Conservation (phyloP, 169 alveolate species). For the Haemoproteus tartakovskyi region DNA sequence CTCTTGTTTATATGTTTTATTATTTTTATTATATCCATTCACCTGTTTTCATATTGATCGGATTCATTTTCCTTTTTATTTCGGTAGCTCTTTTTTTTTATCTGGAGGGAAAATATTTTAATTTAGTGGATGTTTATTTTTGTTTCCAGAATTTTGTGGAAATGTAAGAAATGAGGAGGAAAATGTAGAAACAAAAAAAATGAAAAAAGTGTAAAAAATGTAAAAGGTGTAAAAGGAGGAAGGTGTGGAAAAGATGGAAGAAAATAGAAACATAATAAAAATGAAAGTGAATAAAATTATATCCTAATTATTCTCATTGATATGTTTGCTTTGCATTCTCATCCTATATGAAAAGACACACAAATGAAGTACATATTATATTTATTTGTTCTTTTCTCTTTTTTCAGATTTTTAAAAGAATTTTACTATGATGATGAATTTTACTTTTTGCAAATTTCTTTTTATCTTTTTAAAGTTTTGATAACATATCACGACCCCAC, state of each 20-base stretch:
- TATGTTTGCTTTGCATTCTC: too few relatives aligned
- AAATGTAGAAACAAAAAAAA: too few relatives aligned
- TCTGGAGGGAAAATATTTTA: slow-evolving; percentile 64
- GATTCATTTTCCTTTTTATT: neutral
- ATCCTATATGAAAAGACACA: too few relatives aligned
- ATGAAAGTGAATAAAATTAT: too few relatives aligned
- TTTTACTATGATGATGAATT: slow-evolving; percentile 73
- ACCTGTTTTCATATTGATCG: too few relatives aligned
- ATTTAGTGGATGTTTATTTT: slow-evolving; percentile 55
- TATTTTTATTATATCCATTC: too few relatives aligned
- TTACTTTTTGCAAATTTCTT: slow-evolving; percentile 71
- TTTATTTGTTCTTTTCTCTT: neutral
- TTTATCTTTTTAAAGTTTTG: slow-evolving; percentile 70
- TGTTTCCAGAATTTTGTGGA: slow-evolving; percentile 68
- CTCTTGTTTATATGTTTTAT: neutral
- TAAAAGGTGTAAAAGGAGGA: too few relatives aligned
- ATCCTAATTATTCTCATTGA: too few relatives aligned
- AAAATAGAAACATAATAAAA: too few relatives aligned
- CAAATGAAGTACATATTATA: too few relatives aligned
- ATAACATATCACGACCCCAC: slow-evolving; percentile 75
- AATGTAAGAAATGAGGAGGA: slow-evolving; percentile 9
- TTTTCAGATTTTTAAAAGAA: slow-evolving; percentile 64
- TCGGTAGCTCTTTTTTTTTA: slow-evolving; percentile 68
- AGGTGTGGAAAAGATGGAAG: too few relatives aligned
- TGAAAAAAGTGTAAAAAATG: too few relatives aligned